Conservation (phyloP, 208 protist species). For the Acanthamoeba culbertsoni region DNA sequence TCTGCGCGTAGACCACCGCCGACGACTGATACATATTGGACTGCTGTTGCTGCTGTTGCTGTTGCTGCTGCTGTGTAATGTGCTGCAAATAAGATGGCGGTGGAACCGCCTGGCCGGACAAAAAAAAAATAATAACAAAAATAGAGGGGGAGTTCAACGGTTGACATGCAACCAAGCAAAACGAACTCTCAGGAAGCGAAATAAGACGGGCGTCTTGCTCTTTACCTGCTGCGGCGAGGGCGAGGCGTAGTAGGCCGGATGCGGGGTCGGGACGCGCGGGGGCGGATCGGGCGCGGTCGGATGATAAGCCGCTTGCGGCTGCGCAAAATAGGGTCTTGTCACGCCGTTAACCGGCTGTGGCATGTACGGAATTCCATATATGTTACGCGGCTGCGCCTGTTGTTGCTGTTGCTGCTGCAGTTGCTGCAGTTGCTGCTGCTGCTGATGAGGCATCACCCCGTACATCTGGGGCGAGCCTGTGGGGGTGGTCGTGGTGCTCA, state of each 20-base stretch:
- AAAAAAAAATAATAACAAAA: neutral
- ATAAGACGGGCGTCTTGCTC: neutral
- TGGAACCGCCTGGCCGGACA: neutral
- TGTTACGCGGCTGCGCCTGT: neutral
- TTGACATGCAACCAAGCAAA: too few species aligned
- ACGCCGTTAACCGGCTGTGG: neutral
- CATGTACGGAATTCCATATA: neutral
- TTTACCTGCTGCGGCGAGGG: neutral
- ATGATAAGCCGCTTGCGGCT: neutral
- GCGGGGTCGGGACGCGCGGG: neutral
- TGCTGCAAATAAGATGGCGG: slow-evolving; percentile 40
- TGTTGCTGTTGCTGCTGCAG: neutral
- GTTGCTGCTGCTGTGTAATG: slow-evolving; percentile 25
- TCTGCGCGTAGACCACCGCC: slow-evolving; percentile 1
- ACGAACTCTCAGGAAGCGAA: neutral
- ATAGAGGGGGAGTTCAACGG: neutral
- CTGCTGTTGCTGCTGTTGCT: neutral
- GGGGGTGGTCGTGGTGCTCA: neutral
- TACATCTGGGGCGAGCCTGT: neutral
- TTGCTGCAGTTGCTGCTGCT: neutral
- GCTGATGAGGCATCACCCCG: neutral
- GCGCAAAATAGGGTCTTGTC: neutral
- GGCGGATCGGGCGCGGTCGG: neutral
- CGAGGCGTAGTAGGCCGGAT: neutral
- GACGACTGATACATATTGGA: neutral